Conservation (phyloP, 345 rosid species). For the Arabidopsis arenosa region DNA sequence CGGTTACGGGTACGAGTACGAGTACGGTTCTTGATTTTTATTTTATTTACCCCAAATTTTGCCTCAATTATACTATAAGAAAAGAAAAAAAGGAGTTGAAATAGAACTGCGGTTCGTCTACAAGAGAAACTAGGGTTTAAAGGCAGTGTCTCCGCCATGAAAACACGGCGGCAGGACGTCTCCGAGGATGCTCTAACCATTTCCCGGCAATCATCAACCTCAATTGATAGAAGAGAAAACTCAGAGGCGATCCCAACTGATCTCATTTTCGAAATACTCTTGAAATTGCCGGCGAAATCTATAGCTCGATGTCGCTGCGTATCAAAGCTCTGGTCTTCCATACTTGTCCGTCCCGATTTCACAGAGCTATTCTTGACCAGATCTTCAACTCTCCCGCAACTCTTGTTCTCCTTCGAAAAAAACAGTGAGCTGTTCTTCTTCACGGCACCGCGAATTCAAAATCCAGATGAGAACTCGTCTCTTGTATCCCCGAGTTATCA, state of each 20-base stretch:
- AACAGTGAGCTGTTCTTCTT: constrained; percentile 1
- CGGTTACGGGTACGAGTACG: too few relatives aligned
- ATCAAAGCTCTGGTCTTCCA: neutral
- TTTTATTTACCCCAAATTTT: too few relatives aligned
- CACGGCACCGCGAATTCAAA: neutral
- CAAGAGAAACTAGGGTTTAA: neutral
- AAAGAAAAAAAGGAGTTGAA: too few relatives aligned
- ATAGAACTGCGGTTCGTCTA: too few relatives aligned
- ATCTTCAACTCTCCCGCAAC: neutral
- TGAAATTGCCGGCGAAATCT: neutral
- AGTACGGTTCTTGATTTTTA: too few relatives aligned
- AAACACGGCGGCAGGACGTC: too few relatives aligned
- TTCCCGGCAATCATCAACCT: too few relatives aligned
- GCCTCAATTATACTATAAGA: too few relatives aligned
- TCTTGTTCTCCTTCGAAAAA: neutral
- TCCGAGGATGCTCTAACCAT: too few relatives aligned
- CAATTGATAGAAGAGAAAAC: too few relatives aligned
- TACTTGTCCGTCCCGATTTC: neutral
- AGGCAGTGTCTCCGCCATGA: neutral
- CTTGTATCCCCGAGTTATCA: neutral
- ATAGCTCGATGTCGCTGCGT: constrained; percentile 12
- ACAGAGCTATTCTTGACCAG: neutral
- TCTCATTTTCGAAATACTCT: constrained; percentile 8
- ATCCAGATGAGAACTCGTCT: neutral
- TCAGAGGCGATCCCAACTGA: too few relatives aligned